Conservation (phyloP, 2,329 filamentous ascomycete species). For the Orbilia javanica region DNA sequence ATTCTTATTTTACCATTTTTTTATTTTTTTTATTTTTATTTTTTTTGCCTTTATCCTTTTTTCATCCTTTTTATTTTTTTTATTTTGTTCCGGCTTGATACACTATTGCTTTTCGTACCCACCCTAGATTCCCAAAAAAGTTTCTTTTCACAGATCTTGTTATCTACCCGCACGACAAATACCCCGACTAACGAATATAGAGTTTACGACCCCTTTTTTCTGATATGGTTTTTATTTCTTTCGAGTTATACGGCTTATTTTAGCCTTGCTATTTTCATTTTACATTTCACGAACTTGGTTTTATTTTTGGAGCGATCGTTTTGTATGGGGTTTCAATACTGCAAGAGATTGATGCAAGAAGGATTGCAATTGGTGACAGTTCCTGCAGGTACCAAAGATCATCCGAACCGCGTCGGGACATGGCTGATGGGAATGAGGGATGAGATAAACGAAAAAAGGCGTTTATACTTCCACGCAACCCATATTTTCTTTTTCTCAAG, state of each 20-base stretch:
- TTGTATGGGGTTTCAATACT: constrained; percentile 29
- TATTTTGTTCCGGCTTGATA: not conserved
- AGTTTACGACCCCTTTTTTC: constrained; percentile 32
- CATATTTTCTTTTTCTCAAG: constrained; percentile 3
- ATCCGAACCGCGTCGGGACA: constrained; percentile 33
- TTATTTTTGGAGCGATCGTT: constrained; percentile 30
- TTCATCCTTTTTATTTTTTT: constrained; percentile 4
- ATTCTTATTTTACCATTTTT: not conserved
- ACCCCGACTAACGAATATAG: constrained; percentile 56
- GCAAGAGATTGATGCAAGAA: constrained; percentile 31
- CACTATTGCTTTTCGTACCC: not conserved
- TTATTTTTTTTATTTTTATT: not conserved
- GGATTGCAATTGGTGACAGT: constrained; percentile 50
- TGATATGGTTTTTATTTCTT: constrained; percentile 6
- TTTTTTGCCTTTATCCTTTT: not conserved
- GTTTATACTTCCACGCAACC: constrained; percentile 12
- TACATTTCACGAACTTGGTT: constrained; percentile 29
- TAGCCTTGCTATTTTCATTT: constrained; percentile 44
- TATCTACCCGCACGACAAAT: constrained; percentile 36
- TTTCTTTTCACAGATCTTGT: constrained; percentile 14
- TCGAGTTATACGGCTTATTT: constrained; percentile 53
- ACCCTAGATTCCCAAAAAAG: constrained; percentile 37
- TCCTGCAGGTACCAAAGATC: constrained; percentile 44
- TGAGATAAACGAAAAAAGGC: not conserved
- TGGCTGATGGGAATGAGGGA: constrained; percentile 12